Evolutionary conservation across 2,329 filamentous ascomycete species (phyloP).

Genomic region (Dryadomyces quercivorus): DNA sequence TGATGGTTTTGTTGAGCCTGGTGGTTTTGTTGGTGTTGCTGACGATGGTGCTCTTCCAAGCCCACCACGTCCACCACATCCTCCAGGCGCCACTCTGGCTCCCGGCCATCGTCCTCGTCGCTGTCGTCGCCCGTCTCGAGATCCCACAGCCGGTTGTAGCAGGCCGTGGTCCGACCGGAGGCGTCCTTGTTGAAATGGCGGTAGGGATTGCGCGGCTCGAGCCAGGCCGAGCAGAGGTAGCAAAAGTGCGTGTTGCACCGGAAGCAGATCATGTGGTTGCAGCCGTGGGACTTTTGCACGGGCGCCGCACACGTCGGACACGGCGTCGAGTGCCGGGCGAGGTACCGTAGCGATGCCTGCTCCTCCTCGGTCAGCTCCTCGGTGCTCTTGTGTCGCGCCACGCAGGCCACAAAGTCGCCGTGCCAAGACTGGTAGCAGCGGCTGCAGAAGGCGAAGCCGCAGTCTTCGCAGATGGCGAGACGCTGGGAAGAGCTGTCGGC

Average conservation of each 20-base stretch:
- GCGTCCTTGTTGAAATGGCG: constrained; percentile 67
- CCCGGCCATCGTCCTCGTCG: constrained; percentile 29
- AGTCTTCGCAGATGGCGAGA: constrained; percentile 78
- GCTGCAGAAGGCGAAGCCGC: constrained; percentile 75
- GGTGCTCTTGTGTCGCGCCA: constrained; percentile 40
- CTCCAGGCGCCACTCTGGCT: constrained; percentile 6
- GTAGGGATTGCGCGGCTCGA: constrained; percentile 72
- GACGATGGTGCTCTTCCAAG: background rate
- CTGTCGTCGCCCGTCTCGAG: constrained; percentile 66
- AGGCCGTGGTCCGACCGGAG: constrained; percentile 42
- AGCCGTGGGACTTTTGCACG: constrained; percentile 82
- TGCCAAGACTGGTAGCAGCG: constrained; percentile 73
- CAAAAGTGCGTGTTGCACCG: constrained; percentile 89
- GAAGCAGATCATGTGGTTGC: constrained; percentile 94
- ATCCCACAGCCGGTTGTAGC: constrained; percentile 84
- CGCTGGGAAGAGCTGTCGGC: constrained; percentile 26
- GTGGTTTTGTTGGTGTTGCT: background rate
- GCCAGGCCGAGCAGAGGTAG: constrained; percentile 84
- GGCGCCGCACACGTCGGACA: constrained; percentile 82
- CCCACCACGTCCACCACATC: background rate
- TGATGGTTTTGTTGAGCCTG: background rate
- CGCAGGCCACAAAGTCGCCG: constrained; percentile 64
- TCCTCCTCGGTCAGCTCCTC: constrained; percentile 51
- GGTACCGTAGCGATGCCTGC: constrained; percentile 58
- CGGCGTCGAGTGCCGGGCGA: constrained; percentile 67